These are phyloP conservation scores for Vaccinium vitisidaea DNA, from an alignment of 148 eudicot species.

Conservation along the genomic window DNA sequence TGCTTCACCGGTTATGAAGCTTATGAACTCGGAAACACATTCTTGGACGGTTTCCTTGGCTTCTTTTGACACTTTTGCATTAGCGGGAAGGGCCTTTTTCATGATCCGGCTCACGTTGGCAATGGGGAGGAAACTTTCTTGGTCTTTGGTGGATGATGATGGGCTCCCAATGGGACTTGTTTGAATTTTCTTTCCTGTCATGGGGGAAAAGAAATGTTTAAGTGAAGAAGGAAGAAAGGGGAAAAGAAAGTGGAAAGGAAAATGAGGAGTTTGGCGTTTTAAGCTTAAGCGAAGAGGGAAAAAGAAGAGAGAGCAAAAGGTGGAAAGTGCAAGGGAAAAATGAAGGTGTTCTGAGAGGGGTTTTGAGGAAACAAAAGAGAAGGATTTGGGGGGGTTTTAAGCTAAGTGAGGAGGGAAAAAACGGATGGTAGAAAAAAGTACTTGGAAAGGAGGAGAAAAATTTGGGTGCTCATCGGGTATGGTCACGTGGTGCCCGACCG, in stretches of 20 bases:
- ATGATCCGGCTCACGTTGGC: constrained; percentile 48
- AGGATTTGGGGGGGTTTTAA: background rate
- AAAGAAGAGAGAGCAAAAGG: too few relatives aligned
- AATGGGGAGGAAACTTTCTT: constrained; percentile 44
- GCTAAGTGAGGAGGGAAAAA: background rate
- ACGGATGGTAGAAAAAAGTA: too few relatives aligned
- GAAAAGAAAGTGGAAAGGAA: background rate
- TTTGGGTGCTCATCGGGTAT: too few relatives aligned
- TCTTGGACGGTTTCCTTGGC: constrained; percentile 48
- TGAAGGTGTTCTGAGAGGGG: too few relatives aligned
- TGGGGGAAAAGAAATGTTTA: background rate
- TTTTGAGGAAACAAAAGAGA: too few relatives aligned
- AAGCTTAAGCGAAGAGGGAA: background rate
- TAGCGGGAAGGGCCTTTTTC: constrained; percentile 39
- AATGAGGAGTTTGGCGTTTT: background rate
- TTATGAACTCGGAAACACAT: constrained; percentile 51
- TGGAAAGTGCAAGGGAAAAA: too few relatives aligned
- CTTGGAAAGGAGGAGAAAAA: too few relatives aligned
- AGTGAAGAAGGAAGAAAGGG: background rate
- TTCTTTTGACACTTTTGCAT: constrained; percentile 46
- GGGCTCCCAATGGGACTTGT: constrained; percentile 30
- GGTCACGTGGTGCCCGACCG: too few relatives aligned
- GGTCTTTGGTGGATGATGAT: constrained; percentile 33
- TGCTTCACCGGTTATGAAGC: constrained; percentile 48
- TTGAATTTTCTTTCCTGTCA: constrained; percentile 37